A percentile compares a stretch with the other conserved stretches of the same genome.
phyloP scores from a whole-genome alignment of 331 rosid species.

The Rhamnella rubrinervis region DNA sequence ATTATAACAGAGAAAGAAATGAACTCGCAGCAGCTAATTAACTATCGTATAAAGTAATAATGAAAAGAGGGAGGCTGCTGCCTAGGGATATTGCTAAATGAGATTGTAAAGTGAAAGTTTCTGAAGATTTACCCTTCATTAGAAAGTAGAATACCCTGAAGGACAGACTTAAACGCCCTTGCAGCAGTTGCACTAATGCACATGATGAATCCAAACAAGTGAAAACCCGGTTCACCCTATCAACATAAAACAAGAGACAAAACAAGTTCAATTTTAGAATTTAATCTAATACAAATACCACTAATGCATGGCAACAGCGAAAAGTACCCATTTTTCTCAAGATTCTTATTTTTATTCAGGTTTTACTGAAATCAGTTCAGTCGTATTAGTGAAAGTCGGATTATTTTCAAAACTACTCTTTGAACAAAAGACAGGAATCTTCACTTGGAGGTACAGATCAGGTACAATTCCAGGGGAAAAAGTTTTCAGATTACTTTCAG shows the following conservation, averaged over 20 bases:
- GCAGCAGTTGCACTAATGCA: conserved; percentile 99
- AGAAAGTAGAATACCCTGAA: conserved; percentile 91
- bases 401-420: no score
- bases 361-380: no score
- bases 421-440: no score
- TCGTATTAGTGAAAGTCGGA: no score
- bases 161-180: conserved; percentile 98
- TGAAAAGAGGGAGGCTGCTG: not conserved
- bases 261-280: no score
- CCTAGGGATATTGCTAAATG: not conserved
- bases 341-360: no score
- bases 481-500: no score
- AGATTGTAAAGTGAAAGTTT: conserved; percentile 11
- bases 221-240: conserved; percentile 97
- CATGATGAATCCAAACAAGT: conserved; percentile 88
- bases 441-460: no score
- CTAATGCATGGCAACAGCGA: no score
- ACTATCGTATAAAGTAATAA: not conserved
- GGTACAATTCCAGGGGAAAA: not conserved
- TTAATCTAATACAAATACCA: no score
- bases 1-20: no score
- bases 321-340: no score
- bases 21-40: not conserved
- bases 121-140: conserved; percentile 76
- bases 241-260: conserved; percentile 20